Conservation (phyloP, 2,329 filamentous ascomycete genomes). For the Claviceps quebecensis region DNA sequence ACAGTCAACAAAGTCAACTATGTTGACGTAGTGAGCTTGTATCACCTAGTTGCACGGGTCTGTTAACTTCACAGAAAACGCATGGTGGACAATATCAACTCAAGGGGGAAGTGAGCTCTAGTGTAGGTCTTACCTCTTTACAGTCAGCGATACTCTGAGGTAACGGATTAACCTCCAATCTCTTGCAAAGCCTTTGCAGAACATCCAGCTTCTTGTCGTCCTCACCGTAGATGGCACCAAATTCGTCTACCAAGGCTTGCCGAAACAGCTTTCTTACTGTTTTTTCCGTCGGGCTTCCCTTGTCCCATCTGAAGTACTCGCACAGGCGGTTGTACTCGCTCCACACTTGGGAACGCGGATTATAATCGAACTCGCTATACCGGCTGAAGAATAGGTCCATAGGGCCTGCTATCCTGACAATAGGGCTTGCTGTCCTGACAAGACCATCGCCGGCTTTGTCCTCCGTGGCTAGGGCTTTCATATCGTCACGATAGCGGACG, state of each 20-base stretch:
- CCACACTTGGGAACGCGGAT: not conserved
- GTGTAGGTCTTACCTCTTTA: not conserved
- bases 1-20: slow-evolving; percentile 3
- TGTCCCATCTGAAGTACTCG: not conserved
- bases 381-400: not conserved
- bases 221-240: not conserved
- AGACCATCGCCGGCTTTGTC: not conserved
- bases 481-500: not conserved
- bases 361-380: not conserved
- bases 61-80: not conserved
- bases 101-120: too few species aligned
- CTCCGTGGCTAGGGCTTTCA: not conserved
- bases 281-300: not conserved
- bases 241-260: not conserved
- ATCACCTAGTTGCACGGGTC: not conserved
- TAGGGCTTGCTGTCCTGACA: not conserved
- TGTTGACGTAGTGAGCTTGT: not conserved
- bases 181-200: slow-evolving; percentile 1
- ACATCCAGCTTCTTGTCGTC: not conserved
- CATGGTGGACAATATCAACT: too few species aligned
- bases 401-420: too few species aligned
- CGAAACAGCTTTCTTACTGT: not conserved
- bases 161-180: not conserved
- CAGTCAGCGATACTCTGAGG: not conserved
- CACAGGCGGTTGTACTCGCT: not conserved